A percentile compares a stretch with the other conserved stretches of the same genome.
These are phyloP conservation scores for Botryotinia calthae DNA, from an alignment of 2,329 filamentous ascomycete species.

Conservation along the genomic window DNA sequence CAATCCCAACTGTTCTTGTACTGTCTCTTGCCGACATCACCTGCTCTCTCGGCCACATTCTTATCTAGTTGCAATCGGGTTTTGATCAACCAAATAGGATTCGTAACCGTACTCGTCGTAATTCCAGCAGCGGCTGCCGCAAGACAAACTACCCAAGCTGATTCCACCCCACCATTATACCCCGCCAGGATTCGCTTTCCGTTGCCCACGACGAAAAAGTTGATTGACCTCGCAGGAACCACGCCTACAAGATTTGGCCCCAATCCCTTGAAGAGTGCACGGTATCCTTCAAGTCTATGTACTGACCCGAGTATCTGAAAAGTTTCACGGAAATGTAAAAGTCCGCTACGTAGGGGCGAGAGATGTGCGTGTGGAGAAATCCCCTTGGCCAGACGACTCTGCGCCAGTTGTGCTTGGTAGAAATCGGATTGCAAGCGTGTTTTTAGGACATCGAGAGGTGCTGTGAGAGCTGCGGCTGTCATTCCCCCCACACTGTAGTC, in stretches of 20 bases:
- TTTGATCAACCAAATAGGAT: slow-evolving; percentile 96
- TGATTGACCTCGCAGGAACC: slow-evolving; percentile 84
- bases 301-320: slow-evolving; percentile 81
- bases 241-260: slow-evolving; percentile 88
- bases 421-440: slow-evolving; percentile 92
- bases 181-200: slow-evolving; percentile 79
- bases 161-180: slow-evolving; percentile 69
- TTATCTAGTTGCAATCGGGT: slow-evolving; percentile 90
- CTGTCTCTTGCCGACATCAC: slow-evolving; percentile 55
- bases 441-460: slow-evolving; percentile 89
- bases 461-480: slow-evolving; percentile 88
- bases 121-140: slow-evolving; percentile 78
- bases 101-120: slow-evolving; percentile 85
- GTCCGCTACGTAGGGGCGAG: slow-evolving; percentile 61
- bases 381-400: slow-evolving; percentile 56
- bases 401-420: slow-evolving; percentile 79
- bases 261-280: slow-evolving; percentile 88
- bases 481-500: slow-evolving; percentile 74
- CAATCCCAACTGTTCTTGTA: slow-evolving; percentile 91
- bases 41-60: slow-evolving; percentile 63
- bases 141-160: slow-evolving; percentile 72
- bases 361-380: slow-evolving; percentile 54
- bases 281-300: slow-evolving; percentile 75
- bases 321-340: slow-evolving; percentile 79
- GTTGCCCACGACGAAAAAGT: slow-evolving; percentile 92